Evolutionary conservation across 1,139 yeast species (phyloP).

Genomic region (Nadsonia commutata): DNA sequence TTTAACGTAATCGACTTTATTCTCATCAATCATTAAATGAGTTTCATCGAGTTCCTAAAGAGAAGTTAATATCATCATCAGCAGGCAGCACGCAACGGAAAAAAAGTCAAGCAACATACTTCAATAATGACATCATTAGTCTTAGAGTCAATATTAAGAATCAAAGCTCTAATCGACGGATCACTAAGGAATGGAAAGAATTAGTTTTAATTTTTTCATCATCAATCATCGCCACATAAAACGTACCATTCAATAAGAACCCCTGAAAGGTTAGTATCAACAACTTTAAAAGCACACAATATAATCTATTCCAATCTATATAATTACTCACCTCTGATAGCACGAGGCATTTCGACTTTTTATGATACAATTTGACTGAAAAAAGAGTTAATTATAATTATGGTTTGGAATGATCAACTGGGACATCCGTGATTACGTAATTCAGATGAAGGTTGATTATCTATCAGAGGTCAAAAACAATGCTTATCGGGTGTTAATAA

Average conservation of each 20-base stretch:
- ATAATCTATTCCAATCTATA: neutral
- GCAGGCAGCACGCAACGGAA: neutral
- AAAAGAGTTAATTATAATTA: too few species aligned
- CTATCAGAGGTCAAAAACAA: too few species aligned
- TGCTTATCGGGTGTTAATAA: too few species aligned
- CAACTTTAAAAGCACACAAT: neutral
- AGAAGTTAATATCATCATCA: neutral
- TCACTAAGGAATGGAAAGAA: slow-evolving; percentile 33
- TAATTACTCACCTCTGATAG: neutral
- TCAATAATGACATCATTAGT: slow-evolving; percentile 62
- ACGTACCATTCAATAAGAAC: slow-evolving; percentile 21
- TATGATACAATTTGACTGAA: too few species aligned
- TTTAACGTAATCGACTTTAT: slow-evolving; percentile 62
- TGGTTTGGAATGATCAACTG: too few species aligned
- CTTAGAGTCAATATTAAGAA: slow-evolving; percentile 62
- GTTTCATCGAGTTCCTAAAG: slow-evolving; percentile 73
- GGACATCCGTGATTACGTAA: too few species aligned
- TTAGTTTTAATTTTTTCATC: neutral
- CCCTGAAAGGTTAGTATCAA: slow-evolving; percentile 9
- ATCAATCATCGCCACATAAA: neutral
- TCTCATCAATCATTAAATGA: slow-evolving; percentile 66
- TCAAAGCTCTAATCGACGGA: slow-evolving; percentile 81
- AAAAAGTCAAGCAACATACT: slow-evolving; percentile 11
- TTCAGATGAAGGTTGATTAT: too few species aligned
- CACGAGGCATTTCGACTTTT: neutral